Conservation (phyloP, 805 yeast species). For the Candida arabinofermentans region DNA sequence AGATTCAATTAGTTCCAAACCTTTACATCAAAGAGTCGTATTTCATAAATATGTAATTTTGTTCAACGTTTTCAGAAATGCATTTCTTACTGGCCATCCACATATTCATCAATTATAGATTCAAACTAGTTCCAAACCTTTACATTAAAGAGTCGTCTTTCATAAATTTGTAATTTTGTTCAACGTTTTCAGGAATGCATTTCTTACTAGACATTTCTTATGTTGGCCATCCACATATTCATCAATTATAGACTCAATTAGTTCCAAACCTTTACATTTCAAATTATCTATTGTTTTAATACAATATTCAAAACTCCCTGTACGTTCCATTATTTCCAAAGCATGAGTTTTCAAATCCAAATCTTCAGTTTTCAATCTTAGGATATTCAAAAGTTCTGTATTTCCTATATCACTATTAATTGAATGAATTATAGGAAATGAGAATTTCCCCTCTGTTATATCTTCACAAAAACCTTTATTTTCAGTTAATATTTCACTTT, state of each 20-base stretch:
- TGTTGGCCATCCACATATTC: slow-evolving; percentile 6
- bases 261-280: slow-evolving; percentile 17
- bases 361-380: slow-evolving; percentile 50
- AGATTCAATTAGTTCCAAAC: no score
- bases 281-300: slow-evolving; percentile 27
- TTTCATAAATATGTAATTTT: no score
- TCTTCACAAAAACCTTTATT: slow-evolving; percentile 84
- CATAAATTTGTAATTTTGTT: not conserved
- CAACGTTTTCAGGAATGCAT: slow-evolving; percentile 6
- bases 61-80: no score
- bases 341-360: slow-evolving; percentile 46
- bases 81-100: no score
- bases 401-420: slow-evolving; percentile 35
- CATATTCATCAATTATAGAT: no score
- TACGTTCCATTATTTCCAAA: slow-evolving; percentile 39
- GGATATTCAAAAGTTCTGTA: slow-evolving; percentile 44
- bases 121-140: no score
- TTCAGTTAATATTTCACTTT: slow-evolving; percentile 43
- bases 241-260: slow-evolving; percentile 19
- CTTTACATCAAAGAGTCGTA: no score
- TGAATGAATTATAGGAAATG: slow-evolving; percentile 79
- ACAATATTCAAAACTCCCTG: slow-evolving; percentile 40
- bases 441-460: slow-evolving; percentile 82
- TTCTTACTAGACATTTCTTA: not conserved
- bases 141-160: no score